Evolutionary conservation across 2,329 filamentous ascomycete species (phyloP), one percentile per base, ranked within the genome.

Genomic region (Aspergillus pseudoterreus): DNA sequence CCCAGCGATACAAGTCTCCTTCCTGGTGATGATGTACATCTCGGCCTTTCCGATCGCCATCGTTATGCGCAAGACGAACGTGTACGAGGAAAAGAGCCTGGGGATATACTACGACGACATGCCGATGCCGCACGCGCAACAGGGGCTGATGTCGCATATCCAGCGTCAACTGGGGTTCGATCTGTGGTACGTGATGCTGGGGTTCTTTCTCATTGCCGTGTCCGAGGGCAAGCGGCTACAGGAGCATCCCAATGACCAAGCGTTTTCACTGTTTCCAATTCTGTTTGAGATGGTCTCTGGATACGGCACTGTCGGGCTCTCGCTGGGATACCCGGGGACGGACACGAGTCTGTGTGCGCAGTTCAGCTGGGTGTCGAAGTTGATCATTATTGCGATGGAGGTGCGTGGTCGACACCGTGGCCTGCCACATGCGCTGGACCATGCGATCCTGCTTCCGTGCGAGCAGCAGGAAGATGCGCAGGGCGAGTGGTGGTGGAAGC

Each of bases 1-100:
- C 59, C 92, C 94, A 1, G 92, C 88, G 1, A 90, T 96, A 50
- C 91, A 96, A 63, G 90, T 95, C 12, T 89, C 91, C 19, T 96
- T 96, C 74, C 77, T 97, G 71, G 86, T 96, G 69, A 97, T 97
- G 92, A 97, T 97, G 92, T 97, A 97, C 72, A 96, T 97, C 55
- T 96, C 92, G 52, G 88, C 96, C 53, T 95, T 96, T 60, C 92
- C 92, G 4, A 95, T 96, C 60, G 92, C 92, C 65, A 96, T 97
- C 61, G 92, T 89, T 6, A 87, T 97, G 59, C 90, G 92, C 45
- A 81, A 88, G 57, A 96, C 92, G 53, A 96, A 97, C 68, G 92
- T 96, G 2, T 97, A 97, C 75, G 92, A 96, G 71, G 92, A 96
- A 67, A 75, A 78, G 42, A 80, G 78, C 44, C 67, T 87, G 0